Conservation (phyloP, 139 green algal genomes). For the Coelastrella sp. region DNA sequence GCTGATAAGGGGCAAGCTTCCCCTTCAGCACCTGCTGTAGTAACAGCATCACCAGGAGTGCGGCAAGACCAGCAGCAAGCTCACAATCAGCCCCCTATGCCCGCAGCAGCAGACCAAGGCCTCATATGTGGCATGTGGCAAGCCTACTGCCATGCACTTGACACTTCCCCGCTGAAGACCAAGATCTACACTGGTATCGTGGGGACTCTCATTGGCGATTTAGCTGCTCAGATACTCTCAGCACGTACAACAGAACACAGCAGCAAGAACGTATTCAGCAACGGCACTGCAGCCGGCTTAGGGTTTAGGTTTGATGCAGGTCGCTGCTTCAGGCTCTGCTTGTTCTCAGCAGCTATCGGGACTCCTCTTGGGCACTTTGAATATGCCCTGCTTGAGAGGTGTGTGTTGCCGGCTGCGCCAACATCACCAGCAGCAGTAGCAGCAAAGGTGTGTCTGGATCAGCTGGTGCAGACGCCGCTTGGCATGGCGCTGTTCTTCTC, state of each 20-base stretch:
- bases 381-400: conserved; percentile 52
- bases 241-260: too few species aligned
- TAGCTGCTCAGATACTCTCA: conserved; percentile 51
- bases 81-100: neutral
- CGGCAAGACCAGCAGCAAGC: neutral
- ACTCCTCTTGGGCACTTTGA: conserved; percentile 54
- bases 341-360: conserved; percentile 54
- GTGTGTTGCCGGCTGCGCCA: conserved; percentile 46
- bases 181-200: conserved; percentile 51
- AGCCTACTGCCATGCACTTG: conserved; percentile 27
- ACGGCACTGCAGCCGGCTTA: neutral
- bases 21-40: neutral
- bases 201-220: conserved; percentile 60
- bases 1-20: neutral
- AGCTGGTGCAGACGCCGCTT: conserved; percentile 59
- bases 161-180: conserved; percentile 22
- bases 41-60: too few species aligned
- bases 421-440: conserved; percentile 50
- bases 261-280: neutral
- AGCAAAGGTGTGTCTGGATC: conserved; percentile 61
- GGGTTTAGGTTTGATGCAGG: conserved; percentile 47
- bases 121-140: conserved; percentile 13
- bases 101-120: neutral
- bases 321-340: conserved; percentile 43
- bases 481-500: conserved; percentile 62